Conservation (phyloP, 352 stramenopile genomes). For the Blastocystis hominis region DNA sequence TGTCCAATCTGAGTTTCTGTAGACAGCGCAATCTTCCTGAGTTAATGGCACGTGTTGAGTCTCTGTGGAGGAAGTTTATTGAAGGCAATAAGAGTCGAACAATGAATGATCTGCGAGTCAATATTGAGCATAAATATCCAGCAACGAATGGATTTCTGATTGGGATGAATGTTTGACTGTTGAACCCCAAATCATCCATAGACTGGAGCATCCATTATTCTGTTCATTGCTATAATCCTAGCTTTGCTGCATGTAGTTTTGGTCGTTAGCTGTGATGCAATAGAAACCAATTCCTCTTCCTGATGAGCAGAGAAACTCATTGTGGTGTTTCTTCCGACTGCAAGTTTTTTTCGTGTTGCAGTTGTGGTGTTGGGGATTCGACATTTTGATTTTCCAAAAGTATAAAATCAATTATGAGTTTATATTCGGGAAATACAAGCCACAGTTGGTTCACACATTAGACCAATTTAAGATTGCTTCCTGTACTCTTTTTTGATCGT, state of each 20-base stretch:
- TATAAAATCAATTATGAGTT: constrained; percentile 57
- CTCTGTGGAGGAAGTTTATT: constrained; percentile 27
- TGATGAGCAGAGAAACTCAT: not conserved
- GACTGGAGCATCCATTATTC: not conserved
- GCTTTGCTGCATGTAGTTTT: not conserved
- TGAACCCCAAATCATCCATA: not conserved
- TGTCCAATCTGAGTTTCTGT: constrained; percentile 39
- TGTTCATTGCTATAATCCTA: not conserved
- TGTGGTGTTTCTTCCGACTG: not conserved
- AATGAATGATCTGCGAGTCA: constrained; percentile 28
- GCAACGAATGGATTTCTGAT: not conserved
- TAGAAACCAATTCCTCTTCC: constrained; percentile 19
- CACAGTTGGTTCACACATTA: constrained; percentile 12
- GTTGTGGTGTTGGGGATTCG: constrained; percentile 18
- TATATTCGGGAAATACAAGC: constrained; percentile 55
- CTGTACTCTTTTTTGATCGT: not conserved
- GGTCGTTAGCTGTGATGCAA: not conserved
- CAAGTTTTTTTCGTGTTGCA: not conserved
- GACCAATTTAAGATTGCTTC: constrained; percentile 41
- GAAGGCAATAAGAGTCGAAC: not conserved
- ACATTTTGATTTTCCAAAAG: constrained; percentile 37
- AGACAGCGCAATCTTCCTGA: not conserved
- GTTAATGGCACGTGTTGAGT: not conserved
- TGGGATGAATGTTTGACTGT: not conserved
- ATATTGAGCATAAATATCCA: not conserved